A percentile compares a stretch with the other conserved stretches of the same genome.
Conservation (phyloP, 2,329 filamentous ascomycete species). For the Talaromyces sp. region DNA sequence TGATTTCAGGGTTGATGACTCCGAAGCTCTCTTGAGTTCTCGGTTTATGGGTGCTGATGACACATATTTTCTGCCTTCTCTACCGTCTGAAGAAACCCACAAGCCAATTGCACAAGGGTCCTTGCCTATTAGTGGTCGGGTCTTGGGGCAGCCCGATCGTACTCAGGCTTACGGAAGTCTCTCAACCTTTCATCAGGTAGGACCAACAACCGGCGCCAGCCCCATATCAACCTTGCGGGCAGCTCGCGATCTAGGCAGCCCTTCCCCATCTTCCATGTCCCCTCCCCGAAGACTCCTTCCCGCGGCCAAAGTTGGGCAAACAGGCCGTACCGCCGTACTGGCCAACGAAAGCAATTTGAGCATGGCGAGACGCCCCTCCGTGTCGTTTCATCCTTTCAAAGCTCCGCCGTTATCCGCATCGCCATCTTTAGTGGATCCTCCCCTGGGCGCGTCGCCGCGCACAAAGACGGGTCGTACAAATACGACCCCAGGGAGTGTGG, state of each 20-base stretch:
- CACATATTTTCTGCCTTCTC: slow-evolving; percentile 74
- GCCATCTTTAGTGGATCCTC: slow-evolving; percentile 53
- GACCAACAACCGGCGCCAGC: slow-evolving; percentile 70
- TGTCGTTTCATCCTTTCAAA: slow-evolving; percentile 95
- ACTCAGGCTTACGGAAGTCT: slow-evolving; percentile 84
- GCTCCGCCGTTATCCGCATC: slow-evolving; percentile 90
- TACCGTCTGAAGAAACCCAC: slow-evolving; percentile 50
- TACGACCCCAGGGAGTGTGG: slow-evolving; percentile 27
- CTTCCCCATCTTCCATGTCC: slow-evolving; percentile 45
- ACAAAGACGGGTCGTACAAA: slow-evolving; percentile 39
- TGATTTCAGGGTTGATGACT: slow-evolving; percentile 85
- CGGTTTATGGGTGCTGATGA: slow-evolving; percentile 90
- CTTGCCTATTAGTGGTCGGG: slow-evolving; percentile 58
- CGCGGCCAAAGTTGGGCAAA: slow-evolving; percentile 23
- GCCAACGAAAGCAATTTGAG: slow-evolving; percentile 46
- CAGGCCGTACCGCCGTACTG: slow-evolving; percentile 27
- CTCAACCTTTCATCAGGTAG: slow-evolving; percentile 79
- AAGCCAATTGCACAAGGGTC: slow-evolving; percentile 52
- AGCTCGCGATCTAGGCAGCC: slow-evolving; percentile 50
- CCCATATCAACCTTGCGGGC: slow-evolving; percentile 78
- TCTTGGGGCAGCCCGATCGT: slow-evolving; percentile 51
- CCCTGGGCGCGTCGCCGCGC: slow-evolving; percentile 48
- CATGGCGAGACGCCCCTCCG: slow-evolving; percentile 65
- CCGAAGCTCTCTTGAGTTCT: slow-evolving; percentile 84
- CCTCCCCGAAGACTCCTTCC: slow-evolving; percentile 47